Percentiles rank a stretch among this genome's conserved stretches.
These are phyloP conservation scores for Paratinospora sagittata DNA, from an alignment of 164 flowering plant species.

Conservation along the genomic window DNA sequence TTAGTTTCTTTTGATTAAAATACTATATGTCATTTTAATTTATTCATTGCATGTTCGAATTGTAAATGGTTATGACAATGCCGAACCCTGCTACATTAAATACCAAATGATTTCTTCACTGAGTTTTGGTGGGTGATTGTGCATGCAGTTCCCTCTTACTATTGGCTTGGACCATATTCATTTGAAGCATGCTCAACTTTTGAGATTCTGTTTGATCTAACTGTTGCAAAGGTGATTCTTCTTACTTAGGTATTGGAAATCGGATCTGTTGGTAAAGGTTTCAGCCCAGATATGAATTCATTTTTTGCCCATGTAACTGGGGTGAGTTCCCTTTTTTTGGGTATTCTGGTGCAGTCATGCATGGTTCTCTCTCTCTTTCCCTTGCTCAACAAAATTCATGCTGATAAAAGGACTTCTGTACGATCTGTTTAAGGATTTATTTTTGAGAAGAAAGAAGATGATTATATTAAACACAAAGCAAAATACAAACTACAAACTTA, in stretches of 20 bases:
- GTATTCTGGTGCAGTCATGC: background rate
- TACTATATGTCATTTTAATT: background rate
- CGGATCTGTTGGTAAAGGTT: slow-evolving; percentile 86
- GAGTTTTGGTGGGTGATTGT: background rate
- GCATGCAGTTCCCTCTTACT: background rate
- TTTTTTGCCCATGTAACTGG: slow-evolving; percentile 61
- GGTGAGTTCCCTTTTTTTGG: slow-evolving; percentile 35
- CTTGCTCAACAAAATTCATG: background rate
- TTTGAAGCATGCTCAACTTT: slow-evolving; percentile 4
- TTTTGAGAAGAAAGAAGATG: too few species aligned
- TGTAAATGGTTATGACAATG: background rate
- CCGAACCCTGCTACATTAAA: background rate
- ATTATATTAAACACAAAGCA: too few species aligned
- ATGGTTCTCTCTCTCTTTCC: too few species aligned
- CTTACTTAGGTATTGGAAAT: slow-evolving; percentile 66
- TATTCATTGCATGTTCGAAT: background rate
- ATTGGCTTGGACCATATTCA: background rate
- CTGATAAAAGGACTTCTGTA: background rate
- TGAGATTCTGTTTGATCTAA: background rate
- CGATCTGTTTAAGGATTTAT: background rate
- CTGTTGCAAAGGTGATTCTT: slow-evolving; percentile 4
- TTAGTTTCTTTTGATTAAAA: background rate
- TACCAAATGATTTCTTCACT: too few species aligned
- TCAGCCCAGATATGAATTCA: slow-evolving; percentile 35
- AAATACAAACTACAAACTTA: too few species aligned